Conservation (phyloP, 1,284 basidiomycete species). For the Coniferiporia sulphurascens region DNA sequence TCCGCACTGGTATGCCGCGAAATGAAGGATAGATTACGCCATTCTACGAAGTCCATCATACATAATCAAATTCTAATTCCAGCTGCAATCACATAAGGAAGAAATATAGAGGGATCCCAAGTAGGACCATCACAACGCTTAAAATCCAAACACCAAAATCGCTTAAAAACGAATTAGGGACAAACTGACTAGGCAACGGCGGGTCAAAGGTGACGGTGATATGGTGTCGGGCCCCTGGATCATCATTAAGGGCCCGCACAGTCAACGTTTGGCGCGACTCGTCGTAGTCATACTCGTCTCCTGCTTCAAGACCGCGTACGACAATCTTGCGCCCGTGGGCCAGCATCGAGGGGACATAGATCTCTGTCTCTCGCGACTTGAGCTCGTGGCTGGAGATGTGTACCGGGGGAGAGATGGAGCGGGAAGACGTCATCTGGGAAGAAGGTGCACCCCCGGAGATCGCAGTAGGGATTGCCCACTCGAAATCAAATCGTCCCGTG, state of each 20-base stretch:
- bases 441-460: background rate
- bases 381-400: constrained; percentile 25
- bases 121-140: background rate
- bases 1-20: background rate
- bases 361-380: constrained; percentile 63
- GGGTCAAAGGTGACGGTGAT: constrained; percentile 53
- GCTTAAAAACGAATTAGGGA: constrained; percentile 56
- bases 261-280: constrained; percentile 62
- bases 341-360: constrained; percentile 68
- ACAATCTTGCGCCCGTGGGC: constrained; percentile 52
- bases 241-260: constrained; percentile 44
- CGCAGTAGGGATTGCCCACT: constrained; percentile 46
- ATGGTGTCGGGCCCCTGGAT: constrained; percentile 40
- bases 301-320: constrained; percentile 47
- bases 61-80: background rate
- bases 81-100: background rate
- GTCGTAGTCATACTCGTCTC: constrained; percentile 51
- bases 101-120: constrained; percentile 2
- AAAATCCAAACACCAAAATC: constrained; percentile 49
- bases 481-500: constrained; percentile 55
- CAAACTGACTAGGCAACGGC: constrained; percentile 44
- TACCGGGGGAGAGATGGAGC: constrained; percentile 6
- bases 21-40: background rate
- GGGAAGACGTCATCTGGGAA: constrained; percentile 10
- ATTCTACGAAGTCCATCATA: background rate